These are phyloP conservation scores for Incumbomyces delicatus DNA, from an alignment of 2,329 filamentous ascomycete species.

Conservation along the genomic window DNA sequence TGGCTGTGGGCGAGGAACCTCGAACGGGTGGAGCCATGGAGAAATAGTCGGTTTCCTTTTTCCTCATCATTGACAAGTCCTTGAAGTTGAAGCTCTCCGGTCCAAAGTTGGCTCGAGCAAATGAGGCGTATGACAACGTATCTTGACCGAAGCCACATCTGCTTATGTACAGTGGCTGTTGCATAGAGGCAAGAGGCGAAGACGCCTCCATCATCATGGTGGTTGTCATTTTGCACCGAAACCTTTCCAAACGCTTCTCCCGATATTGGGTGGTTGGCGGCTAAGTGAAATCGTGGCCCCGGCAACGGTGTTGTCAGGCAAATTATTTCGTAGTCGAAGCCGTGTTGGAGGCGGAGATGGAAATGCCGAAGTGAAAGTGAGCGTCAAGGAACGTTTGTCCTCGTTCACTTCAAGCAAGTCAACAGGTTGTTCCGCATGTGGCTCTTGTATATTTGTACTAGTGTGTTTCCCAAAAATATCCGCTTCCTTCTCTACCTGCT, in stretches of 20 bases:
- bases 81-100: constrained; percentile 66
- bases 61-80: constrained; percentile 65
- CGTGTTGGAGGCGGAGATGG: neutral
- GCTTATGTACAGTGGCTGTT: constrained; percentile 53
- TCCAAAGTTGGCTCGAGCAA: constrained; percentile 46
- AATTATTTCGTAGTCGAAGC: neutral
- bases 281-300: constrained; percentile 3
- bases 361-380: no score
- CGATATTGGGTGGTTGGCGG: neutral
- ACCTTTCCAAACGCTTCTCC: no score
- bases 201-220: constrained; percentile 67
- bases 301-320: neutral
- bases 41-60: constrained; percentile 66
- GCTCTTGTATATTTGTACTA: neutral
- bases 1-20: constrained; percentile 83
- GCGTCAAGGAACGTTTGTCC: neutral
- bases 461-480: constrained; percentile 2
- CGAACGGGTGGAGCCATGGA: constrained; percentile 58
- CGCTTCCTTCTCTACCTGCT: neutral
- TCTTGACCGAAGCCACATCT: constrained; percentile 53
- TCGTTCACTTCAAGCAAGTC: neutral
- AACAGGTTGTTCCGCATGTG: no score
- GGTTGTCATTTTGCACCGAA: constrained; percentile 2
- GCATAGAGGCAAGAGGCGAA: constrained; percentile 88
- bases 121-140: constrained; percentile 43